phyloP scores from a whole-genome alignment of 768 basidiomycete genomes.

The Lyophyllum semitale region DNA sequence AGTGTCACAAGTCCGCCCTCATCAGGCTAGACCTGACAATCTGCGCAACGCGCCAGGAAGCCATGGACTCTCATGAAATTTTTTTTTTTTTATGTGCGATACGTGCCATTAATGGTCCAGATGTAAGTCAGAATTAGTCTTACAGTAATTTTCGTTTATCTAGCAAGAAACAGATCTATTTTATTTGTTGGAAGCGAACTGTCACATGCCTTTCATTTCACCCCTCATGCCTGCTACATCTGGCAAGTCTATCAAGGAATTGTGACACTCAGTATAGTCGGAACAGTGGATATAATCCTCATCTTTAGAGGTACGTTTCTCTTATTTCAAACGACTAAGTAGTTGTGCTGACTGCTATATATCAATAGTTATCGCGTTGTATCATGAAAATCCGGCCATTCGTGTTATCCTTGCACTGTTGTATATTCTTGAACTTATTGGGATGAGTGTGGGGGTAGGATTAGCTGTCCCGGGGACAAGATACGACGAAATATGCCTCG shows the following conservation, averaged over 20 bases:
- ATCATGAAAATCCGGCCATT: conserved; percentile 33
- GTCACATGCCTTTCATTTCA: conserved; percentile 36
- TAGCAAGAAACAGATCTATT: conserved; percentile 25
- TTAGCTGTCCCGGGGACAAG: conserved; percentile 30
- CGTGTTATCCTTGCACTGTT: conserved; percentile 24
- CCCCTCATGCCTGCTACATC: conserved; percentile 41
- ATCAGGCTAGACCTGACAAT: background rate
- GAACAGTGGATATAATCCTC: conserved; percentile 38
- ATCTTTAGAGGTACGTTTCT: conserved; percentile 37
- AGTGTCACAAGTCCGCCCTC: conserved; percentile 16
- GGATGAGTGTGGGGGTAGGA: conserved; percentile 29
- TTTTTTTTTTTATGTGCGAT: conserved; percentile 38
- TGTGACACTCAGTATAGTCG: conserved; percentile 28
- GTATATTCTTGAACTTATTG: conserved; percentile 30
- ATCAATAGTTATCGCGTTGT: conserved; percentile 38
- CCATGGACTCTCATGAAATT: conserved; percentile 37
- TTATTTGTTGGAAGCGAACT: conserved; percentile 36
- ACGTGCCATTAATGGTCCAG: conserved; percentile 36
- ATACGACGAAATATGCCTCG: conserved; percentile 35
- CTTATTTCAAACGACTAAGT: too few species aligned
- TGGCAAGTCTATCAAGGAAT: conserved; percentile 46
- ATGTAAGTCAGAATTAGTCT: conserved; percentile 25
- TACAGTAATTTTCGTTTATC: background rate
- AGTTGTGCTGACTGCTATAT: background rate
- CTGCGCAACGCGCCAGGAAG: conserved; percentile 18